A percentile compares a stretch with the other conserved stretches of the same genome.
Conservation (phyloP, 371 early-diverging fungal species). For the Zopfochytrium polystomum region DNA sequence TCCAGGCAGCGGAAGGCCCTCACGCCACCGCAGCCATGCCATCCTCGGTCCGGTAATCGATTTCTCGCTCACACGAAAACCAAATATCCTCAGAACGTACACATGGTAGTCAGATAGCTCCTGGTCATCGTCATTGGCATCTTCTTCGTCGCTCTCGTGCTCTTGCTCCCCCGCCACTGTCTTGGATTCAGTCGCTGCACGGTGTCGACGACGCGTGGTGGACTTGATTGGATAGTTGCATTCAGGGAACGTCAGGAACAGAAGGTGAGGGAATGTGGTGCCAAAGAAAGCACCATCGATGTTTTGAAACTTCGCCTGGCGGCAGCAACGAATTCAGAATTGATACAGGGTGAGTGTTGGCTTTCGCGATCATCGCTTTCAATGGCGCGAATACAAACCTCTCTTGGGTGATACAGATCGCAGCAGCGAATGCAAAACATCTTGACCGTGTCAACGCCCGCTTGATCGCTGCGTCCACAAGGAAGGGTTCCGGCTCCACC, state of each 20-base stretch:
- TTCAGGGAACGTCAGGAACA: conserved; percentile 89
- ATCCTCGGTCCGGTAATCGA: conserved; percentile 41
- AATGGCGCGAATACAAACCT: conserved; percentile 19
- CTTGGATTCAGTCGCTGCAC: background rate
- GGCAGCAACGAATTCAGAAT: background rate
- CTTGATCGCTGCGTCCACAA: conserved; percentile 67
- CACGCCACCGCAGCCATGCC: conserved; percentile 48
- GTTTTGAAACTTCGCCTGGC: conserved; percentile 42
- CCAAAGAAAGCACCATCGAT: conserved; percentile 98
- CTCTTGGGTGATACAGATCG: conserved; percentile 73
- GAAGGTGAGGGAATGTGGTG: conserved; percentile 93
- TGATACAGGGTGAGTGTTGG: background rate
- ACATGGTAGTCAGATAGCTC: conserved; percentile 36
- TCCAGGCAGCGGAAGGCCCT: conserved; percentile 12
- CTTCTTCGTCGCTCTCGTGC: conserved; percentile 15
- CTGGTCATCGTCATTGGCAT: conserved; percentile 25
- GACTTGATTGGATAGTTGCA: conserved; percentile 56
- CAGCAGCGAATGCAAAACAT: conserved; percentile 91
- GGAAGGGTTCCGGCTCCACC: conserved; percentile 57
- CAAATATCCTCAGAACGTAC: conserved; percentile 78
- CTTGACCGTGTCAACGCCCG: conserved; percentile 79
- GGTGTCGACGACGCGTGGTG: conserved; percentile 7
- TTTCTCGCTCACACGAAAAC: conserved; percentile 62
- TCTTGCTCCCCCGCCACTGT: conserved; percentile 13
- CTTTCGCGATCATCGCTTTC: background rate